Conservation (phyloP, 768 basidiomycete species). For the Naganishia randhawae region DNA sequence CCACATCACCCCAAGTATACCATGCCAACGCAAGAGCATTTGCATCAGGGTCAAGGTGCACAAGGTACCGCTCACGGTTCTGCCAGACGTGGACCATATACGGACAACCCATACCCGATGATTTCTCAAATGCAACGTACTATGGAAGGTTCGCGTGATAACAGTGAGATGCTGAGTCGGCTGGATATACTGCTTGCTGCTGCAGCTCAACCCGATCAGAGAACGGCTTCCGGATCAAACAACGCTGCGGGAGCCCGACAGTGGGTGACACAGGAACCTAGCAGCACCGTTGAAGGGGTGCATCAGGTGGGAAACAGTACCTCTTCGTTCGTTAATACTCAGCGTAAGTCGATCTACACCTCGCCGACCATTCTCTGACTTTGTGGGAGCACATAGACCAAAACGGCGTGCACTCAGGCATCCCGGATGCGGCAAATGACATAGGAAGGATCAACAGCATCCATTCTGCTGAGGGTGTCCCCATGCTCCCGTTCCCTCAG, state of each 20-base stretch:
- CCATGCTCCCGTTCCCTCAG: background rate
- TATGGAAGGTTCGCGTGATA: background rate
- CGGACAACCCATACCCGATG: background rate
- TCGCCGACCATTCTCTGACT: background rate
- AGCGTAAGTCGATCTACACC: background rate
- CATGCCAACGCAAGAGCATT: background rate
- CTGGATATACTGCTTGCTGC: constrained; percentile 9
- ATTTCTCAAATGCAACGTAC: background rate
- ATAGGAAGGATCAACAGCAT: background rate
- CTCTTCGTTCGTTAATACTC: background rate
- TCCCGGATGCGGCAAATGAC: background rate
- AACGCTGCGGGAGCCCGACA: background rate
- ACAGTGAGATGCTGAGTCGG: background rate
- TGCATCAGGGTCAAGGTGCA: background rate
- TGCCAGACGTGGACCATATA: background rate
- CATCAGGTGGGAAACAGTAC: background rate
- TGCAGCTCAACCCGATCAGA: background rate
- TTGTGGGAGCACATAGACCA: background rate
- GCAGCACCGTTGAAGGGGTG: background rate
- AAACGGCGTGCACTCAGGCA: background rate
- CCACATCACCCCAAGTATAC: background rate
- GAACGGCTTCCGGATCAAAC: background rate
- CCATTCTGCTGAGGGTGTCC: too few species aligned
- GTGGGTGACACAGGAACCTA: background rate
- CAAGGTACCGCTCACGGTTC: background rate